These are phyloP conservation scores for Geranium incanum DNA, from an alignment of 441 rosid species.

Conservation along the genomic window DNA sequence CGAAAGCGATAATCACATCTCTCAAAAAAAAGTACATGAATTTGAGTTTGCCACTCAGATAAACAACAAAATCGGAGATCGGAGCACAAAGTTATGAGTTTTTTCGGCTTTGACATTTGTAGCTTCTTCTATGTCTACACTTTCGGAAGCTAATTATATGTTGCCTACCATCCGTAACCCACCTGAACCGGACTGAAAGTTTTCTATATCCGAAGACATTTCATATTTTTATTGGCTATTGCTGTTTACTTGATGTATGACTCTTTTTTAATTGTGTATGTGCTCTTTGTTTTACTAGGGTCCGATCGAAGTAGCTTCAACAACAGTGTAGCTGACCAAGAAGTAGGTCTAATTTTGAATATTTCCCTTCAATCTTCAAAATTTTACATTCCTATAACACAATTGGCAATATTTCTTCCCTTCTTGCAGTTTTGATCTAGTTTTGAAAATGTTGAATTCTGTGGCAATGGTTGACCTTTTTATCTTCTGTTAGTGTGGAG, in stretches of 20 bases:
- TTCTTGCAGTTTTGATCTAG: not conserved
- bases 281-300: constrained; percentile 32
- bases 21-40: no score
- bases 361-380: not conserved
- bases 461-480: not conserved
- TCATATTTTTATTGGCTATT: constrained; percentile 12
- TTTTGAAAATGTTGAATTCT: not conserved
- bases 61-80: no score
- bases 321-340: constrained; percentile 83
- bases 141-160: not conserved
- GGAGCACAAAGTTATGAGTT: no score
- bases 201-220: constrained; percentile 3
- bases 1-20: no score
- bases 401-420: not conserved
- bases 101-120: not conserved
- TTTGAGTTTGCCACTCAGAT: no score
- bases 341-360: constrained; percentile 47
- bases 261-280: constrained; percentile 12
- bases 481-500: not conserved
- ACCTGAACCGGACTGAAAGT: not conserved
- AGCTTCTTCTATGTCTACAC: not conserved
- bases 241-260: constrained; percentile 17
- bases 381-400: not conserved
- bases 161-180: not conserved
- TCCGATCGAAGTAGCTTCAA: constrained; percentile 81